Conservation (phyloP, 805 yeast genomes). For the Cyberlindnera lachancei region DNA sequence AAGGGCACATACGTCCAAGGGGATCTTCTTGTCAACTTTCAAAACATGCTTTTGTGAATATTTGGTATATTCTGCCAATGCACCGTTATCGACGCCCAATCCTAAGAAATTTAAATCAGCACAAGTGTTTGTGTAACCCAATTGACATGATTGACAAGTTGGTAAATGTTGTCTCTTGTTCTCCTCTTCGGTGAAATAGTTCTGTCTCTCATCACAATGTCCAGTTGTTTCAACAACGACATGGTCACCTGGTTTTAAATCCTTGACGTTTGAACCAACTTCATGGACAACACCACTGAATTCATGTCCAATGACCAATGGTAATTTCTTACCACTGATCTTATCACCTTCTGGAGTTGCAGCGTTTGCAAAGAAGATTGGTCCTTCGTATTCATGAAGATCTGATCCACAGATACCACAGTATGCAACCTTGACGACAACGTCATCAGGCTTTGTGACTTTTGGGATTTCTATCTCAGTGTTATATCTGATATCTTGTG, state of each 20-base stretch:
- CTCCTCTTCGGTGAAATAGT: slow-evolving; percentile 21
- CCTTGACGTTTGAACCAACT: slow-evolving; percentile 40
- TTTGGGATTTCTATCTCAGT: slow-evolving; percentile 28
- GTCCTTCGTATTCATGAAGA: slow-evolving; percentile 51
- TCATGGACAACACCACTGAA: slow-evolving; percentile 53
- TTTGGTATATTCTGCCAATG: slow-evolving; percentile 37
- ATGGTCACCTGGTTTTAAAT: slow-evolving; percentile 45
- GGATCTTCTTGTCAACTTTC: slow-evolving; percentile 32
- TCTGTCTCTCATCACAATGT: slow-evolving; percentile 31
- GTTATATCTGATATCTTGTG: slow-evolving; percentile 29
- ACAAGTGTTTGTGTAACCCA: slow-evolving; percentile 40
- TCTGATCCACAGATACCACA: slow-evolving; percentile 60
- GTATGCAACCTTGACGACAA: slow-evolving; percentile 36
- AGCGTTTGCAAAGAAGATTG: slow-evolving; percentile 52
- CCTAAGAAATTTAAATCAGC: slow-evolving; percentile 37
- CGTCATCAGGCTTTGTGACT: slow-evolving; percentile 31
- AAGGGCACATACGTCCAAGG: slow-evolving; percentile 48
- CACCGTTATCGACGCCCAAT: slow-evolving; percentile 43
- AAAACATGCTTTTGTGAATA: slow-evolving; percentile 32
- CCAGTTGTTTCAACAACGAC: slow-evolving; percentile 49
- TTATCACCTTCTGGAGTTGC: slow-evolving; percentile 27
- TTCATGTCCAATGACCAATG: slow-evolving; percentile 56
- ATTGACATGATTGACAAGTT: slow-evolving; percentile 35
- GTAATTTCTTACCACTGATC: slow-evolving; percentile 32
- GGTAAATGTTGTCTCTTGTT: slow-evolving; percentile 15